Base-by-base conservation (phyloP, 768 basidiomycete species). In the Suillus plorans region DNA sequence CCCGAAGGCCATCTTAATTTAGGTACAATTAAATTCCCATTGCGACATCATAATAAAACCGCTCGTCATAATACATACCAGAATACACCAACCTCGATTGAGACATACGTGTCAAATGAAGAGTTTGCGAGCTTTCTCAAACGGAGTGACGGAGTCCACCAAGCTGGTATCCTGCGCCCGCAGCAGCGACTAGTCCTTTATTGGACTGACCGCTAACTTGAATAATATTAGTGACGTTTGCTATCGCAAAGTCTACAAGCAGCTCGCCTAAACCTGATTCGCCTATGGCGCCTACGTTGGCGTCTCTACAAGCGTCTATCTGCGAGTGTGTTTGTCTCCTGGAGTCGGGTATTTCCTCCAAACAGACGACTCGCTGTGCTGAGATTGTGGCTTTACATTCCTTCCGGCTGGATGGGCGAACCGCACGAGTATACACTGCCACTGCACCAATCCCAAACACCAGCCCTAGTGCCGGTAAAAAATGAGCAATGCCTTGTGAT, bases 311-410 rank as follows among this genome's bases (percentile, higher is more conserved):
- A 28, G 14, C 10, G 44, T n/a, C 20, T 20, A 4, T 20, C 18
- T 44, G 9, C 4, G 44, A n/a, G 0, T 12, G 16, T 5, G 14
- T 52, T 16, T 18, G 16, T 28, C 3, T 18, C 50, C 16, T 52
- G 16, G 28, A 8, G 50, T 5, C 25, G 9, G 18, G 9, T 16
- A 53, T 52, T 8, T 47, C 66, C 2, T 67, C 52, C 74, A 70
- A 18, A 74, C 72, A 34, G 74, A 44, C 20, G 64, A 63, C 14
- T 37, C 36, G 10, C 10, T 75, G 65, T 58, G 72, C 73, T 13
- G 72, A 65, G 42, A 75, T 62, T 71, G 71, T 34, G 68, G 70
- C 28, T 74, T 74, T 31, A 72, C 68, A 8, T 71, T 74, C 45
- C 72, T 67, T 71, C 71, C 4, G 67, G 67, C 36, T 20, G 31